Base-by-base conservation (phyloP, 1,284 basidiomycete species). In the Puccinia triticina region DNA sequence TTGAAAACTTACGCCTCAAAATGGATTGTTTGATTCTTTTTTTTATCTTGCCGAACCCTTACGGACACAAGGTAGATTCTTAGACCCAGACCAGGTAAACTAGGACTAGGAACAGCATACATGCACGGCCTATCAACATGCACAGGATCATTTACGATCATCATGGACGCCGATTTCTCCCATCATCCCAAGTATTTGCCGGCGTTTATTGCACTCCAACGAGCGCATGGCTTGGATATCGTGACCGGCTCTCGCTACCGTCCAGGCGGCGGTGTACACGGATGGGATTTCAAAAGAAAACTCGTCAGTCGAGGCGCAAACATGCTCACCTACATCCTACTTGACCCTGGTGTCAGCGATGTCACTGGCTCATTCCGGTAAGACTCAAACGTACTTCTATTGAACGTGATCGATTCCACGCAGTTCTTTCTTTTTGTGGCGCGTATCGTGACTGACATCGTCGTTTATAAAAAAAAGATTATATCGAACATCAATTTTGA, bases 81-180 rank as follows among this genome's bases (percentile, higher is more conserved):
- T 18, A 57, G 79, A 43, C 79, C 79, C 43, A 40, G 57, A 40
- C 7, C 72, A 48, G 79, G 77, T 3, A 83, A 77, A 57, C 73
- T 64, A 73, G 78, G 74, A 29, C 32, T 48, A 84, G 94, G 93
- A 77, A 95, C 94, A 21, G 94, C 94, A 29, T 96, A 96, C 87
- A 93, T 96, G 76, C 93, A 96, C 86, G 94, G 94, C 16, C 89
- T 96, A 77, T 92, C 93, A 85, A 94, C 92, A 86, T 93, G 92
- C 86, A 92, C 92, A 0, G 94, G 94, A n/a, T 93, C 94, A 87
- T 96, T 95, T 88, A 93, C 95, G 50, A 93, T 96, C 86, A 96
- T 96, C 87, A 96, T 96, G 94, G 94, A 96, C 86, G 94, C 94
- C 75, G 94, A 96, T 88, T 96, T 96, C 87, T 95, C 94, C 16